These are phyloP conservation scores for Leishmania aethiopica DNA, from an alignment of 208 protist genomes.

Conservation along the genomic window DNA sequence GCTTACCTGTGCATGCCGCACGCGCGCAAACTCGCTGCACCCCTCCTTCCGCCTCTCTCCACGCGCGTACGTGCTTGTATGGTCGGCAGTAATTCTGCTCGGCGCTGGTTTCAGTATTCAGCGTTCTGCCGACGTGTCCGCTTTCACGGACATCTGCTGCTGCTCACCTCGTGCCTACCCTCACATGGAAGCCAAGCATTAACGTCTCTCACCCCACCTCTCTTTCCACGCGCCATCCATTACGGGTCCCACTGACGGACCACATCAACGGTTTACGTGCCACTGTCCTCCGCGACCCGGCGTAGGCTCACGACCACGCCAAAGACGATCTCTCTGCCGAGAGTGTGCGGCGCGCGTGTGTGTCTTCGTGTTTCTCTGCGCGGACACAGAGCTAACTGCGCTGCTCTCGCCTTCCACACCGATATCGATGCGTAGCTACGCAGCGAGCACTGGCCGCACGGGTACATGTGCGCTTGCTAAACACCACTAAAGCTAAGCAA, in stretches of 20 bases:
- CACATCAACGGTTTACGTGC: neutral
- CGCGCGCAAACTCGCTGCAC: neutral
- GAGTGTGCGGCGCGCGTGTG: neutral
- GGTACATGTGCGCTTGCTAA: neutral
- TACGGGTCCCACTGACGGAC: neutral
- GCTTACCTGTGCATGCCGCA: neutral
- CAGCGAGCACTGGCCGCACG: neutral
- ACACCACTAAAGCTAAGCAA: neutral
- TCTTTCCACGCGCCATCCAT: neutral
- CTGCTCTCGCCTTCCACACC: neutral
- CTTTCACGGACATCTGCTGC: neutral
- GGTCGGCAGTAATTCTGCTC: neutral
- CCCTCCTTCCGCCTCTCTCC: neutral
- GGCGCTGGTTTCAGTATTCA: neutral
- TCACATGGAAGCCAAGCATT: neutral
- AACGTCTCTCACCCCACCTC: neutral
- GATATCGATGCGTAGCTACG: neutral
- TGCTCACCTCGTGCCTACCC: too few relatives aligned
- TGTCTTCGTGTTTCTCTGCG: neutral
- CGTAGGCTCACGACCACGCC: neutral
- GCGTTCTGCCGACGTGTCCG: neutral
- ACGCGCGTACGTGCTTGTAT: neutral
- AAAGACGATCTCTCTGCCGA: neutral
- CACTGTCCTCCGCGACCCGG: too few relatives aligned
- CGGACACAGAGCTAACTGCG: neutral